Conservation (phyloP, 129 eudicot genomes). For the Helianthus annuus region DNA sequence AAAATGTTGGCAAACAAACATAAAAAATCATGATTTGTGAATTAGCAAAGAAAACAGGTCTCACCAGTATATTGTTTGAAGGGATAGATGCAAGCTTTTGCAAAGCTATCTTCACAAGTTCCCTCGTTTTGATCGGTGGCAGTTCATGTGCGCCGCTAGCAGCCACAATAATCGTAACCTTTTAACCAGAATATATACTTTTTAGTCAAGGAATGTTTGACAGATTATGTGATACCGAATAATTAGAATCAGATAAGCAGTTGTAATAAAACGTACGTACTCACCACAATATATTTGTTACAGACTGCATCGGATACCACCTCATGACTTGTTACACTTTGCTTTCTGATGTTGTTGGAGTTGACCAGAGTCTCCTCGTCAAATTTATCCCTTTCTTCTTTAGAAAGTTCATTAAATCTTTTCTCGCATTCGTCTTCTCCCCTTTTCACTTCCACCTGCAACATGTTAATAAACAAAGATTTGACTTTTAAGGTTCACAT, state of each 20-base stretch:
- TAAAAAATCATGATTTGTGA: not conserved
- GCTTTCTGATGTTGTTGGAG: conserved; percentile 61
- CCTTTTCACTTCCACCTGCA: conserved; percentile 65
- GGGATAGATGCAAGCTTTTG: conserved; percentile 82
- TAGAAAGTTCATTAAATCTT: conserved; percentile 67
- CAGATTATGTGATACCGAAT: not conserved
- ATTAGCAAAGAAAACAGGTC: conserved; percentile 6
- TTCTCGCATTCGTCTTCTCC: conserved; percentile 67
- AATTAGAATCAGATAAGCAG: not conserved
- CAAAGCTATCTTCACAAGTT: conserved; percentile 68
- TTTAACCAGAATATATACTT: conserved; percentile 18
- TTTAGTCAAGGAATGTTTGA: not conserved
- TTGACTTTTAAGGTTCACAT: not conserved
- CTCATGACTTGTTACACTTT: conserved; percentile 38
- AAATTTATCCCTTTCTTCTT: conserved; percentile 80
- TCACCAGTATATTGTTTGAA: conserved; percentile 61
- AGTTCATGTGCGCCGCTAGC: conserved; percentile 69
- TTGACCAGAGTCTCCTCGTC: conserved; percentile 89
- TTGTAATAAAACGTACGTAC: conserved; percentile 6
- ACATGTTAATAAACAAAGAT: not conserved
- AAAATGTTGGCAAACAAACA: conserved; percentile 9
- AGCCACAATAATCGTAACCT: conserved; percentile 84
- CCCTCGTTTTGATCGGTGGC: conserved; percentile 61
- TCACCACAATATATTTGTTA: conserved; percentile 88
- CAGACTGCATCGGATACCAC: conserved; percentile 51